These are phyloP conservation scores for Pichia deserticola DNA, from an alignment of 805 yeast genomes.

Conservation along the genomic window DNA sequence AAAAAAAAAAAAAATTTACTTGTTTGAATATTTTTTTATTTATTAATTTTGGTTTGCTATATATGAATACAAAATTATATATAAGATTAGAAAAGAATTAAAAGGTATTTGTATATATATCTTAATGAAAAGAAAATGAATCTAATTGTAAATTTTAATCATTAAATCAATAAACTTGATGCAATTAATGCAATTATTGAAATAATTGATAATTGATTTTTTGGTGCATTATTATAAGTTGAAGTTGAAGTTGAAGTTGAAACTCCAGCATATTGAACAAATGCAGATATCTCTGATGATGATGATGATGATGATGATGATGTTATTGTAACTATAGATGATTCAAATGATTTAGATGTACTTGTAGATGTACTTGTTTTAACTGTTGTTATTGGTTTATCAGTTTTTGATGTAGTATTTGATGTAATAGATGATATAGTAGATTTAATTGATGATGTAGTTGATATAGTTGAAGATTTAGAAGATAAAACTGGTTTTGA, in stretches of 20 bases:
- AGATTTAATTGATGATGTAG: no score
- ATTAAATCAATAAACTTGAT: constrained; percentile 1
- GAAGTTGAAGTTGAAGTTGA: constrained; percentile 4
- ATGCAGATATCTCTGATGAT: not conserved
- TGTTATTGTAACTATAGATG: not conserved
- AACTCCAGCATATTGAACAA: no score
- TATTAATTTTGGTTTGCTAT: no score
- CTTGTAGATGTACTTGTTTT: not conserved
- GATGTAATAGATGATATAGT: not conserved
- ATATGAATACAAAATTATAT: not conserved
- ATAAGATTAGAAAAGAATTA: not conserved
- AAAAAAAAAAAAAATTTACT: no score
- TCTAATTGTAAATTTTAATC: not conserved
- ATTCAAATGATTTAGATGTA: no score
- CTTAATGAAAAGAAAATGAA: not conserved
- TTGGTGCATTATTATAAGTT: not conserved
- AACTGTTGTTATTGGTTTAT: no score
- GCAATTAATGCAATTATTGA: not conserved
- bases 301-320: not conserved
- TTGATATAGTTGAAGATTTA: no score
- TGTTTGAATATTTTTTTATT: no score
- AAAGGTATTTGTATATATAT: no score
- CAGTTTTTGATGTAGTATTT: not conserved
- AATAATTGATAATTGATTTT: not conserved
- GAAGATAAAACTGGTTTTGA: no score